These are phyloP conservation scores for Phoma sp. DNA, from an alignment of 2,329 filamentous ascomycete genomes.

Conservation along the genomic window DNA sequence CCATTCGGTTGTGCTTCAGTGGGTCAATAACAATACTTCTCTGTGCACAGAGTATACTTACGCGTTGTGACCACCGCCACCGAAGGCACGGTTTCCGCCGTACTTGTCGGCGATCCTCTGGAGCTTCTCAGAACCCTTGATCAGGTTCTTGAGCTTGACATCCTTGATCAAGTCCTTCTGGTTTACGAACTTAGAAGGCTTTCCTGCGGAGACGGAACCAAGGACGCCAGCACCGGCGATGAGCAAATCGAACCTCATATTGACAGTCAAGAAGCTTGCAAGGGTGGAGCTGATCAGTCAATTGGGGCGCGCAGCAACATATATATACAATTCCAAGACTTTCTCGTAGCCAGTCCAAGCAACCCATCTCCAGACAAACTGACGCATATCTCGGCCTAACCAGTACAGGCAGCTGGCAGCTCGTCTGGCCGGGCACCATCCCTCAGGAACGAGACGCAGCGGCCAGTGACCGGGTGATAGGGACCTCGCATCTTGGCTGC, in stretches of 20 bases:
- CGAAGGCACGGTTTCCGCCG: slow-evolving; percentile 46
- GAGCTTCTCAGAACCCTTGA: slow-evolving; percentile 41
- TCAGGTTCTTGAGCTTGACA: slow-evolving; percentile 39
- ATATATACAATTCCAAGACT: slow-evolving; percentile 23
- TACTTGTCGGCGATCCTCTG: slow-evolving; percentile 41
- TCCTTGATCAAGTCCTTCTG: slow-evolving; percentile 28
- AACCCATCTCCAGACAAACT: background rate
- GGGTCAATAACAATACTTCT: background rate
- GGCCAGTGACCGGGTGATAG: slow-evolving; percentile 20
- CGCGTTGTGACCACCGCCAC: slow-evolving; percentile 42
- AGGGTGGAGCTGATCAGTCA: slow-evolving; percentile 14
- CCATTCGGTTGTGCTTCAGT: slow-evolving; percentile 30
- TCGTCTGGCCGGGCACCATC: slow-evolving; percentile 9
- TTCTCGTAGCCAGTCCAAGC: background rate
- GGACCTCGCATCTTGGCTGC: slow-evolving; percentile 28
- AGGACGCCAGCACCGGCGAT: slow-evolving; percentile 29
- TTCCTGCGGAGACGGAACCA: slow-evolving; percentile 16
- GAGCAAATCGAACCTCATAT: slow-evolving; percentile 40
- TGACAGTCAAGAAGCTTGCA: slow-evolving; percentile 16
- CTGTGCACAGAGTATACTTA: background rate
- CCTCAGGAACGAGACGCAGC: slow-evolving; percentile 25
- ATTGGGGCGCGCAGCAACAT: slow-evolving; percentile 9
- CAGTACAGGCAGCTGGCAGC: slow-evolving; percentile 32
- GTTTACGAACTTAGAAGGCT: slow-evolving; percentile 14
- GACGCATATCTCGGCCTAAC: slow-evolving; percentile 18